Base-by-base conservation (phyloP, 73 alveolate species). In the Tetrahymena elliotti region DNA sequence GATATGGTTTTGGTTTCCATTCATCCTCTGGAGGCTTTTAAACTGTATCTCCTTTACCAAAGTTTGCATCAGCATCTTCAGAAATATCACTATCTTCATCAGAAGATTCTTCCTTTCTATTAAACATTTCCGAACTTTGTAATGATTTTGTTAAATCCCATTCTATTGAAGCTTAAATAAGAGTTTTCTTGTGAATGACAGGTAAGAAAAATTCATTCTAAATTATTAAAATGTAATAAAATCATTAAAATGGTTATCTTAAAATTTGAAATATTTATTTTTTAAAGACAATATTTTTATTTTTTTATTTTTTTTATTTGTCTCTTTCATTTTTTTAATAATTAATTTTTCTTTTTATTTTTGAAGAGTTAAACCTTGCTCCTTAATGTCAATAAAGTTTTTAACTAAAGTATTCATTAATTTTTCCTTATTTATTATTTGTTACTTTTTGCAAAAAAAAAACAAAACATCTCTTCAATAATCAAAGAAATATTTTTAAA, bases 151-250 rank as follows among this genome's bases (percentile, higher is more conserved):
- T 68, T 68, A 68, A 68, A 68, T 68, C 88, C 88, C 88, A 68
- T 18, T 68, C 88, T 68, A 68, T 68, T 6, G 88, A 68, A 27
- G 88, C 39, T 31, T 68, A 68, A 10, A 94, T 94, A 4, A 94
- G 93, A 31, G 96, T 94, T 52, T 94, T 94, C 35, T 93, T 88
- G 34, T 94, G 96, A 52, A 94, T 94, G 24, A 94, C 96, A 33
- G 96, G 93, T 27, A 94, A 35, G 54, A 52, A 94, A 52, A 84
- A 94, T 94, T 94, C 96, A 84, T 94, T 33, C 33, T 94, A 84
- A 34, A 88, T 94, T 31, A 92, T 22, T 68, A 68, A 68, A 68
- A 24, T n/a, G n/a, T 68, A 11, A 1, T 68, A 53, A 53, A n/a
- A 15, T 15, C 10, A n/a, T 15, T 53, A 15, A 41, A 12, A 12